Conservation (phyloP, 2,329 filamentous ascomycete genomes). For the Colletotrichum aenigma region DNA sequence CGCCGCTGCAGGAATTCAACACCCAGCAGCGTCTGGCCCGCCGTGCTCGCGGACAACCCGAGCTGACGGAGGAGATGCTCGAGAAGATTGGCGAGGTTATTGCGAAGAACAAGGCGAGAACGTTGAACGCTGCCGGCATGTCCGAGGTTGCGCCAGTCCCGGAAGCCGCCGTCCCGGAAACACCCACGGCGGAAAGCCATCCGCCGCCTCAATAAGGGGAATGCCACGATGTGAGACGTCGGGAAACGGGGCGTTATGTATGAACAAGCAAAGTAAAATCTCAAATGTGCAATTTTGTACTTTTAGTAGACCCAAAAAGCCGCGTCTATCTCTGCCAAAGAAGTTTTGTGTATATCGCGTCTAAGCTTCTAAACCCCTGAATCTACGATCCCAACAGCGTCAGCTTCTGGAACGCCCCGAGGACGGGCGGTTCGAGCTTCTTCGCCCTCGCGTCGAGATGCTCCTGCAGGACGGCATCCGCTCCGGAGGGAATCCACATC, state of each 20-base stretch:
- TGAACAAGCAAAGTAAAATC: slow-evolving; percentile 15
- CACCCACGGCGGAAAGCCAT: not conserved
- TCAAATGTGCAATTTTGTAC: slow-evolving; percentile 23
- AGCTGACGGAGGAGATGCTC: slow-evolving; percentile 62
- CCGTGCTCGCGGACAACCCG: slow-evolving; percentile 57
- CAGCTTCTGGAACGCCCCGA: slow-evolving; percentile 54
- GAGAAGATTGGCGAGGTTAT: slow-evolving; percentile 67
- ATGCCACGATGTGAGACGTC: not conserved
- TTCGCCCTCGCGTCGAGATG: slow-evolving; percentile 50
- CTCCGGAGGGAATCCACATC: slow-evolving; percentile 46
- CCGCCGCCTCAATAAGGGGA: not conserved
- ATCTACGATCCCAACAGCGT: slow-evolving; percentile 51
- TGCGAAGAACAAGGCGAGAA: slow-evolving; percentile 53
- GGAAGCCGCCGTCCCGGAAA: not conserved
- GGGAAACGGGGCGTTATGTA: not conserved
- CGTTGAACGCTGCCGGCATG: slow-evolving; percentile 41
- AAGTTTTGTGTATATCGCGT: not conserved
- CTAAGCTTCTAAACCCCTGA: not conserved
- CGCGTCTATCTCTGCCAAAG: not conserved
- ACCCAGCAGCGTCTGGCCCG: slow-evolving; percentile 56
- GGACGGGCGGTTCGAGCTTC: slow-evolving; percentile 51
- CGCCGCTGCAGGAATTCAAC: slow-evolving; percentile 65
- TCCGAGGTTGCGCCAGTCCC: slow-evolving; percentile 28
- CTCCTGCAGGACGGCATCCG: slow-evolving; percentile 57
- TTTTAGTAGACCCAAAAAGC: slow-evolving; percentile 16